Conservation (phyloP, 2,329 filamentous ascomycete species). For the Calonectria naviculata region DNA sequence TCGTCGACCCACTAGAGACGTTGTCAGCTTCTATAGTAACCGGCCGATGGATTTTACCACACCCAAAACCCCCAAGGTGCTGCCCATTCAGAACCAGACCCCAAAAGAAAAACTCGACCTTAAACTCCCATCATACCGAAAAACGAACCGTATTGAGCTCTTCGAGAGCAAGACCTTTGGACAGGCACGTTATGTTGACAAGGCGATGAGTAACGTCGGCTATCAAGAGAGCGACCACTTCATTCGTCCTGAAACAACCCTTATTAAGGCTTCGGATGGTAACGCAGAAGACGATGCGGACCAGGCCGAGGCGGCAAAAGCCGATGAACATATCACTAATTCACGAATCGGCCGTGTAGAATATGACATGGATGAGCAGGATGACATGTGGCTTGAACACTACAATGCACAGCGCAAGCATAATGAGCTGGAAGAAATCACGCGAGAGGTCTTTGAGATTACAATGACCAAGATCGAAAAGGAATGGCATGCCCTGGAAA, state of each 20-base stretch:
- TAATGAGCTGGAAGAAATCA: conserved; percentile 83
- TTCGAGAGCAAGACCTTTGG: conserved; percentile 89
- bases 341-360: conserved; percentile 82
- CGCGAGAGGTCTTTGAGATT: conserved; percentile 94
- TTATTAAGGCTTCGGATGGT: conserved; percentile 73
- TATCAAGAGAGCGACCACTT: conserved; percentile 97
- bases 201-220: conserved; percentile 94
- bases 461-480: conserved; percentile 99
- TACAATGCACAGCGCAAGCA: conserved; percentile 83
- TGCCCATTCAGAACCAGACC: conserved; percentile 83
- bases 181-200: conserved; percentile 92
- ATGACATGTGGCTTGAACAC: conserved; percentile 93
- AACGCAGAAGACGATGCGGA: conserved; percentile 71
- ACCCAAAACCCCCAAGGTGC: conserved; percentile 71
- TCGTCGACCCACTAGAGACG: conserved; percentile 61
- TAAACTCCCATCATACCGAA: conserved; percentile 79
- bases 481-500: conserved; percentile 96
- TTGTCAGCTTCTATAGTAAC: conserved; percentile 63
- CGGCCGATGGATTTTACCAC: conserved; percentile 57
- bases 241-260: conserved; percentile 77
- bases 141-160: conserved; percentile 80
- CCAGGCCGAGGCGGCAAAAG: conserved; percentile 44
- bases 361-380: conserved; percentile 99
- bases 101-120: conserved; percentile 84
- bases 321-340: conserved; percentile 45